Base-by-base conservation (phyloP, 2,329 filamentous ascomycete genomes). In the Fusarium denticulatum region DNA sequence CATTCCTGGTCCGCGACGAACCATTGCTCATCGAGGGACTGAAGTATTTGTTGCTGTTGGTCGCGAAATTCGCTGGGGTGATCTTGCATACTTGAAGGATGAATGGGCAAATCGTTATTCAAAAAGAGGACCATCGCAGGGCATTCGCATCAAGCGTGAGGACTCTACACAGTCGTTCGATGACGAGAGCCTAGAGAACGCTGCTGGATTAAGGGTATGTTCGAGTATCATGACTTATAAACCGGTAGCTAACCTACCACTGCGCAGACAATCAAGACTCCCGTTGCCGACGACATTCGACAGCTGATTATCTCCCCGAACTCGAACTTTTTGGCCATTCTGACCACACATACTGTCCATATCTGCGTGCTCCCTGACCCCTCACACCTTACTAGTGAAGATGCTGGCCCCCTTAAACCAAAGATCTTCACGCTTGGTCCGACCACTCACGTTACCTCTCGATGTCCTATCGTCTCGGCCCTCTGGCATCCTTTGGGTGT, bases 401-500 rank as follows among this genome's bases (percentile, higher is more conserved):
- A 96, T 78, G 86, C 83, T 52, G 87, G 88, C 15, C 90, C 92
- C 10, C 87, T 97, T 77, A 94, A 93, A 79, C 87, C 95, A 36
- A 97, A 94, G 81, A 94, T 94, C 60, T 97, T 94, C 83, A 96
- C 96, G 26, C 87, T 98, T n/a, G 96, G 96, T 3, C 95, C 95
- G 36, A 97, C 94, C 6, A 95, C 93, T 7, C 96, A 98, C 82
- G 94, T 98, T 55, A 92, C 95, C 56, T 94, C 96, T 52, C 92
- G 95, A 74, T 90, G 94, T 13, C 90, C 94, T 4, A 87, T 99
- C 64, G 91, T 92, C 28, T 94, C 94, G 3, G 93, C 92, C 8
- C 78, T 98, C 65, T 99, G 96, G 96, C 96, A 99, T 83, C 96
- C 96, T 2, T 86, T 98, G 2, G 95, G 95, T 4, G 91, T 96